Base-by-base conservation (phyloP, 305 asterid species). In the Lippia alba region DNA sequence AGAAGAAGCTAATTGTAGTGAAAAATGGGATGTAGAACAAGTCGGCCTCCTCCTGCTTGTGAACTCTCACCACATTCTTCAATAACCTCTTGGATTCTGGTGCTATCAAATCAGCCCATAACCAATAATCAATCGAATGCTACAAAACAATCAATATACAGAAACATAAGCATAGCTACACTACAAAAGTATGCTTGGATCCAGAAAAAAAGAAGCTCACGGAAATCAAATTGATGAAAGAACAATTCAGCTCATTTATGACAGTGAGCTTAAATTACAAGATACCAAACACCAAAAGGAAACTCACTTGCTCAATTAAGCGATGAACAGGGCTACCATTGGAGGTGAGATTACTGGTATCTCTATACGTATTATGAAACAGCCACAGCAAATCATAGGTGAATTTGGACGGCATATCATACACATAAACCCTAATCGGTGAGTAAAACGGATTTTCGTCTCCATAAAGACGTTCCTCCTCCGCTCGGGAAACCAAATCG, bases 261-360 rank as follows among this genome's bases (percentile, higher is more conserved):
- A 58, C 12, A 50, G 20, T 32, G 17, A 68, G 62, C 63, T 54
- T 54, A 20, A 65, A 30, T 48, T 20, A 16, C 18, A 20, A 12
- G 63, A 56, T 11, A 18, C 32, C 44, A 45, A 68, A 34, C 3
- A n/a, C 39, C 17, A 33, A 74, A 46, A 16, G 64, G 33, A 10
- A 46, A 73, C 77, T 59, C 66, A 91, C 98, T 79, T 94, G 99
- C 81, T 92, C 96, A 58, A 94, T 92, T 30, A 94, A 76, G 3
- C 99, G 94, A 80, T 92, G 97, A 74, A 94, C 96, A 39, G 98
- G 99, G 69, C 96, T 88, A 48, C 99, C 98, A 83, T 94, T 94
- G 58, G 97, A 94, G 40, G 98, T 94, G 77, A 86, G 88, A 75
- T 90, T 90, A 20, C 76, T 67, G 4, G 96, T 94, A 60, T 85